Evolutionary conservation across 2,329 filamentous ascomycete genomes (phyloP).

Genomic region (Clarireedia paspali): DNA sequence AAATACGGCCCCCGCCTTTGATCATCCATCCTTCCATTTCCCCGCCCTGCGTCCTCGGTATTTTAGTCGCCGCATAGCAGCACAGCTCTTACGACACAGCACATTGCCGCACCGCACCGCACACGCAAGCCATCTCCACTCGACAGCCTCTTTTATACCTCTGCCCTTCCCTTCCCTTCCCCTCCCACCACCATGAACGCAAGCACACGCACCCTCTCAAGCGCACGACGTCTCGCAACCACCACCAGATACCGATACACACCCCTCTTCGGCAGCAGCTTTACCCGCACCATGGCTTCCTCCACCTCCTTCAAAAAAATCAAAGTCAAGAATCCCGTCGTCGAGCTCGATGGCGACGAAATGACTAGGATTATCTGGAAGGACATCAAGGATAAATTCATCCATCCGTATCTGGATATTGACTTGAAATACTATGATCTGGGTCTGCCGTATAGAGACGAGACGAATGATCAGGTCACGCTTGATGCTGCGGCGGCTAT

Average conservation of each 20-base stretch:
- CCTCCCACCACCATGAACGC: slow-evolving; percentile 3
- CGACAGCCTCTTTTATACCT: slow-evolving; percentile 21
- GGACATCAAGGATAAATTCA: slow-evolving; percentile 98
- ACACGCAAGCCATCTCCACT: slow-evolving; percentile 16
- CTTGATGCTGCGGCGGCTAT: slow-evolving; percentile 92
- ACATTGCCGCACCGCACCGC: no score
- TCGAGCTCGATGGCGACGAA: slow-evolving; percentile 90
- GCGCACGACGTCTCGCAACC: not conserved
- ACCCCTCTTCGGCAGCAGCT: slow-evolving; percentile 16
- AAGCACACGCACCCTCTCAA: not conserved
- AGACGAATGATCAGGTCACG: slow-evolving; percentile 96
- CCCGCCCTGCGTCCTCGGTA: no score
- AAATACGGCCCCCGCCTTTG: no score
- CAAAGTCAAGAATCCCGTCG: slow-evolving; percentile 98
- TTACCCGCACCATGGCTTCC: slow-evolving; percentile 44
- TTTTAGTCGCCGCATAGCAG: no score
- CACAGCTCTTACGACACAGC: no score
- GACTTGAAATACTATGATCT: slow-evolving; percentile 98
- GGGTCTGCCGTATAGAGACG: slow-evolving; percentile 86
- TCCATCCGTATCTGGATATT: slow-evolving; percentile 90
- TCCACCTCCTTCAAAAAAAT: slow-evolving; percentile 64
- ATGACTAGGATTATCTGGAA: slow-evolving; percentile 99
- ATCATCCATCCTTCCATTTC: no score
- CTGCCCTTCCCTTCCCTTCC: slow-evolving; percentile 18
- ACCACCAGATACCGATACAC: not conserved